Percentiles rank a stretch among this genome's conserved stretches.
Conservation (phyloP, 73 alveolate genomes). For the Paramecium sexaurelia region DNA sequence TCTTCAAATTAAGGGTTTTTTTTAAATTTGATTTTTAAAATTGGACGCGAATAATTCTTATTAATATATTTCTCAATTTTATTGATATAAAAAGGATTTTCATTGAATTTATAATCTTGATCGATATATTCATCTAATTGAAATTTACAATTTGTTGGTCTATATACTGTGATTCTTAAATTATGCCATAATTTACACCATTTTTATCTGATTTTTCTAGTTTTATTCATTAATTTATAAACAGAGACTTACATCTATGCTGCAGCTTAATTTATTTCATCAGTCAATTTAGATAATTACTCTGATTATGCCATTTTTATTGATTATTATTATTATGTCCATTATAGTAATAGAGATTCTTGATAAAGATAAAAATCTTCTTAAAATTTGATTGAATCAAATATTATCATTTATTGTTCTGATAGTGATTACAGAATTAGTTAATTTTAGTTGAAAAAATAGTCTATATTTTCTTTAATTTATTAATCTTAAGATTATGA, state of each 20-base stretch:
- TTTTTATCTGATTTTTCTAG: background rate
- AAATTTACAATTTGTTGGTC: constrained; percentile 7
- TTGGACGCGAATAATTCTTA: background rate
- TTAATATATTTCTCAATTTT: background rate
- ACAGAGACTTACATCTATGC: background rate
- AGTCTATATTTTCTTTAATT: background rate
- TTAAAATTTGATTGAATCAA: background rate
- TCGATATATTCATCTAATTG: background rate
- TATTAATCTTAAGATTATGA: background rate
- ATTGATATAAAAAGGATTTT: background rate
- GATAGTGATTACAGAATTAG: background rate
- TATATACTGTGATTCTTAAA: background rate
- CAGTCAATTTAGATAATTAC: background rate
- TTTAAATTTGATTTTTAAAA: background rate
- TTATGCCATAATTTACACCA: constrained; percentile 14
- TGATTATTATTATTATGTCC: background rate
- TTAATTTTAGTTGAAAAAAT: background rate
- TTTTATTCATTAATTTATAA: background rate
- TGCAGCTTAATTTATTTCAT: background rate
- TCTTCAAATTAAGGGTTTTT: background rate
- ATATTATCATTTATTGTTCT: background rate
- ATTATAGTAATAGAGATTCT: background rate
- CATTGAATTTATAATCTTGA: background rate
- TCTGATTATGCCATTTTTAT: constrained; percentile 1
- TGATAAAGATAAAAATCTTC: background rate